These are phyloP conservation scores for Cystofilobasidium capitatum DNA, from an alignment of 768 basidiomycete genomes.

Conservation along the genomic window DNA sequence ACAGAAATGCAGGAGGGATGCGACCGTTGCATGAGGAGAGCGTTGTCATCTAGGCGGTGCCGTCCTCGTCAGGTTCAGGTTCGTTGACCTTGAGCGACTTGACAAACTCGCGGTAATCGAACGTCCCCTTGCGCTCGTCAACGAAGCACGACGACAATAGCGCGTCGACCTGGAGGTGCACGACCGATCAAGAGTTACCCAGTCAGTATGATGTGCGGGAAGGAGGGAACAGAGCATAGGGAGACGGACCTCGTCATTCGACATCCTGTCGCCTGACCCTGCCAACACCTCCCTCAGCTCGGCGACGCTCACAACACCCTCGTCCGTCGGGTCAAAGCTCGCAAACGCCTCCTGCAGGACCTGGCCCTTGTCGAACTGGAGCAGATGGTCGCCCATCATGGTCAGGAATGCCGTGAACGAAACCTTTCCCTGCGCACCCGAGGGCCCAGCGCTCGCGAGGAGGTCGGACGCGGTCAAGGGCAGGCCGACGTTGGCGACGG, in stretches of 20 bases:
- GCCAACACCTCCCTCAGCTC: constrained; percentile 20
- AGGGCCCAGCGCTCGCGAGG: background rate
- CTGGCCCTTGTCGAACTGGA: constrained; percentile 15
- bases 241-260: constrained; percentile 15
- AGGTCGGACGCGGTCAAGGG: background rate
- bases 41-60: no score
- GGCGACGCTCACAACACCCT: constrained; percentile 16
- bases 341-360: constrained; percentile 21
- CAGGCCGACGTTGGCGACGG: constrained; percentile 23
- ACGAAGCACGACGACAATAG: constrained; percentile 15
- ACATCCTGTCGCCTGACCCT: constrained; percentile 18
- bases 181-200: no score
- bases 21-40: no score
- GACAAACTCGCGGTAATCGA: constrained; percentile 21
- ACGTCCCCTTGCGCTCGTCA: constrained; percentile 10
- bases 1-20: no score
- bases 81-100: constrained; percentile 26
- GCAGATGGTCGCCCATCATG: constrained; percentile 25
- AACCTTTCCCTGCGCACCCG: background rate
- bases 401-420: constrained; percentile 23
- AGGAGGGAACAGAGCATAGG: no score
- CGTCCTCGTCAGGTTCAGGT: constrained; percentile 5
- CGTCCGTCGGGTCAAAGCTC: constrained; percentile 23
- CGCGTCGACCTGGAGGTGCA: constrained; percentile 14
- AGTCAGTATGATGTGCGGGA: no score